Evolutionary conservation across 78 protist genomes (phyloP).

Genomic region (Pigoraptor vietnamica): DNA sequence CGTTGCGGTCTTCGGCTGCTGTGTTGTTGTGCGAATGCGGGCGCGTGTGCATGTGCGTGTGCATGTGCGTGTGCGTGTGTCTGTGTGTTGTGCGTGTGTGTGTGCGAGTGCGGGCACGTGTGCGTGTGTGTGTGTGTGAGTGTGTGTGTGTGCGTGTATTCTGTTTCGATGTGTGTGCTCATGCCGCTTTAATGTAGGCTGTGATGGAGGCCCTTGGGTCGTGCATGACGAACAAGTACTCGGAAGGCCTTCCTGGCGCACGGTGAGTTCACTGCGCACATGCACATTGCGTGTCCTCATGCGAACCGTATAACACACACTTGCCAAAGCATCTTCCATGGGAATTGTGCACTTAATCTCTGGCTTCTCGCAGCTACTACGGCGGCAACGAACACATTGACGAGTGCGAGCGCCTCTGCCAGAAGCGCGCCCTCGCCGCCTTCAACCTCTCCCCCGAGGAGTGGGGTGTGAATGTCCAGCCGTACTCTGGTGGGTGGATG

Average conservation of each 20-base stretch:
- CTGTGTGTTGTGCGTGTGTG: no score
- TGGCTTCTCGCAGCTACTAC: constrained; percentile 58
- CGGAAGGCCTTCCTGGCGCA: constrained; percentile 86
- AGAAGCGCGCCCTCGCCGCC: constrained; percentile 87
- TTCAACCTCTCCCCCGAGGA: constrained; percentile 73
- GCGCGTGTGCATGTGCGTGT: background rate
- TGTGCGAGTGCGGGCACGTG: no score
- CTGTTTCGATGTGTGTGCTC: background rate
- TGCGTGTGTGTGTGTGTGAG: background rate
- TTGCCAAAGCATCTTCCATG: background rate
- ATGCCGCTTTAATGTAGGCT: background rate
- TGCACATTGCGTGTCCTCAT: background rate
- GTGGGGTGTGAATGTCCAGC: constrained; percentile 99
- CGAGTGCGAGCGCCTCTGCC: constrained; percentile 83
- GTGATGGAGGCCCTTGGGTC: constrained; percentile 92
- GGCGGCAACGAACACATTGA: constrained; percentile 98
- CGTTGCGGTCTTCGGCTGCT: background rate
- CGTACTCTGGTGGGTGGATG: constrained; percentile 51
- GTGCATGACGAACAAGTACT: constrained; percentile 97
- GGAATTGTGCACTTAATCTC: background rate
- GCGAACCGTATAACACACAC: background rate
- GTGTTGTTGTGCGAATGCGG: background rate
- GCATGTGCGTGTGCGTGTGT: no score
- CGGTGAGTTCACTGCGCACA: background rate
- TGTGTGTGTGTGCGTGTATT: background rate